phyloP scores from a whole-genome alignment of 2,329 filamentous ascomycete species.

The Colletotrichum graminicola region DNA sequence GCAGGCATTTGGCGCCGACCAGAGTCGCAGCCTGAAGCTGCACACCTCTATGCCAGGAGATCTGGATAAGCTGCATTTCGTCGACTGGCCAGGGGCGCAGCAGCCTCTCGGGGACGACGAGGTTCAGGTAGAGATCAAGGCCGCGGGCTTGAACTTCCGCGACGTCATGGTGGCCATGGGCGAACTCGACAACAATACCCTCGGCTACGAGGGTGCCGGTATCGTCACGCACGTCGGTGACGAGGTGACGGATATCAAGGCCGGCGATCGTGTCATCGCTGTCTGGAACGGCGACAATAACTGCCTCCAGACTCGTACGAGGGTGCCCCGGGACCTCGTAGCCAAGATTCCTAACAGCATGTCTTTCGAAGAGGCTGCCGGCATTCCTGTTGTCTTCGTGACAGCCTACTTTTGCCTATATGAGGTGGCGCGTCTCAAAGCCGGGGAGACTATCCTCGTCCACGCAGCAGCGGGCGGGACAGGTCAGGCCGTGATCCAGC shows the following conservation, averaged over 20 bases:
- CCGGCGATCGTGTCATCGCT: constrained; percentile 51
- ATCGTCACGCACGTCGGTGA: constrained; percentile 44
- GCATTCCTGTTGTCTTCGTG: constrained; percentile 46
- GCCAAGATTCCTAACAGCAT: constrained; percentile 47
- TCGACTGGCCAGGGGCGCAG: constrained; percentile 44
- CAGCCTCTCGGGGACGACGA: constrained; percentile 42
- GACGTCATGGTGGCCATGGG: constrained; percentile 51
- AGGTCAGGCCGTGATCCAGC: constrained; percentile 54
- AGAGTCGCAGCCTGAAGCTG: background rate
- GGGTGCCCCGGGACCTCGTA: background rate
- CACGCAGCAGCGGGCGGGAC: constrained; percentile 54
- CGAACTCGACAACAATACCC: constrained; percentile 44
- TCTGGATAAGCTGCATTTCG: constrained; percentile 48
- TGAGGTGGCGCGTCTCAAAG: constrained; percentile 46
- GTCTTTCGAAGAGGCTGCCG: constrained; percentile 45
- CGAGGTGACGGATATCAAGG: constrained; percentile 42
- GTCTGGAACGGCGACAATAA: background rate
- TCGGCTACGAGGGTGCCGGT: constrained; percentile 47
- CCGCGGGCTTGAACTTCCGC: constrained; percentile 52
- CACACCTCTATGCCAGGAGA: background rate
- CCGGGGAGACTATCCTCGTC: constrained; percentile 55
- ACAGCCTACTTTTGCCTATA: constrained; percentile 47
- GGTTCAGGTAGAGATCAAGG: constrained; percentile 50
- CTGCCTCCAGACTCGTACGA: background rate
- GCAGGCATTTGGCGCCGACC: background rate